phyloP scores from a whole-genome alignment of 1,139 yeast genomes.

The Yamadazyma spencermartinsiae region DNA sequence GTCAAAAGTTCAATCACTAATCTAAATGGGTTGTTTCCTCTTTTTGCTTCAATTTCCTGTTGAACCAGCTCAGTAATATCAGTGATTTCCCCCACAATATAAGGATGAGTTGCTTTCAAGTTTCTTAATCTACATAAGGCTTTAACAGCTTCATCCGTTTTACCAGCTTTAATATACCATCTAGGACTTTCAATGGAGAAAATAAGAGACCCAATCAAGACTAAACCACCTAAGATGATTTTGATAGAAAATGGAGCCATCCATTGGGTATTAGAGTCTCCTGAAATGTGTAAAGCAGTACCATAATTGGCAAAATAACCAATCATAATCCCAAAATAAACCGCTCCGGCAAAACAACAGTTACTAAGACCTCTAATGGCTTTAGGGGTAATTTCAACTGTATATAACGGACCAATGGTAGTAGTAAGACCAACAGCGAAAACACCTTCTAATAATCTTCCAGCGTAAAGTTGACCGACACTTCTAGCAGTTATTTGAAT shows the following conservation, averaged over 20 bases:
- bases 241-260: slow-evolving; percentile 38
- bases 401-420: slow-evolving; percentile 55
- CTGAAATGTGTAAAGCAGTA: slow-evolving; percentile 33
- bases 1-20: slow-evolving; percentile 31
- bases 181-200: slow-evolving; percentile 47
- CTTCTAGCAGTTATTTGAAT: slow-evolving; percentile 47
- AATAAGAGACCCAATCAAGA: slow-evolving; percentile 35
- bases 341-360: slow-evolving; percentile 56
- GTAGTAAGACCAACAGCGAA: slow-evolving; percentile 59
- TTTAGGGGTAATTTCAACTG: slow-evolving; percentile 55
- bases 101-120: slow-evolving; percentile 51
- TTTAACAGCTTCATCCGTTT: slow-evolving; percentile 34
- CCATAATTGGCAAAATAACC: slow-evolving; percentile 53
- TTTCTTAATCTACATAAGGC: slow-evolving; percentile 48
- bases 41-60: slow-evolving; percentile 35
- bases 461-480: slow-evolving; percentile 54
- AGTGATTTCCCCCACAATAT: slow-evolving; percentile 52
- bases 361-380: slow-evolving; percentile 52
- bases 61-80: slow-evolving; percentile 50
- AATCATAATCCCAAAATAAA: slow-evolving; percentile 53
- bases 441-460: slow-evolving; percentile 52
- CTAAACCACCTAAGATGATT: slow-evolving; percentile 42
- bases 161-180: slow-evolving; percentile 42
- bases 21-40: slow-evolving; percentile 13
- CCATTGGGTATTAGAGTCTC: slow-evolving; percentile 37